Conservation (phyloP, 306 rosid species). For the Castanospermum australe region DNA sequence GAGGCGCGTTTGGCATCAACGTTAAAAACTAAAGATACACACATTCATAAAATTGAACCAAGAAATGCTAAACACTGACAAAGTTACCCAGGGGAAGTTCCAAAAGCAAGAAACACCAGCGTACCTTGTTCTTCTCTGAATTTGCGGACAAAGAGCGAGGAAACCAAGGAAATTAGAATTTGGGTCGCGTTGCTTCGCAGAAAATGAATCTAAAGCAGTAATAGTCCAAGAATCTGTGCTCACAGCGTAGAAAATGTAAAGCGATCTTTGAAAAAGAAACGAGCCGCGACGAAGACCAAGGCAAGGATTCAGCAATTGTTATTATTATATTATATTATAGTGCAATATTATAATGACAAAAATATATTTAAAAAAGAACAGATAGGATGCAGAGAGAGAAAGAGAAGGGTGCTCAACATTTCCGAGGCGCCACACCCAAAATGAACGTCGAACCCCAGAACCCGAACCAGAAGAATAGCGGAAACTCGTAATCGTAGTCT, state of each 20-base stretch:
- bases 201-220: conserved; percentile 2
- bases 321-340: too few species aligned
- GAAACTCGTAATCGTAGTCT: too few species aligned
- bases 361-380: background rate
- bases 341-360: too few species aligned
- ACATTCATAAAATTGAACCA: conserved; percentile 18
- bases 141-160: background rate
- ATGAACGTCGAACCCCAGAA: background rate
- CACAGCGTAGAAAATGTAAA: background rate
- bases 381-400: background rate
- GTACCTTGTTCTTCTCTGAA: background rate
- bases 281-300: background rate
- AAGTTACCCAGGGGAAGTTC: background rate
- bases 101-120: background rate
- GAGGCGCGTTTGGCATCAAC: background rate
- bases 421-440: conserved; percentile 13
- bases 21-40: background rate
- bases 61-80: conserved; percentile 2
- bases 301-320: too few species aligned
- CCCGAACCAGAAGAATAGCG: too few species aligned
- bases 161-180: background rate
- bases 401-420: background rate
- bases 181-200: conserved; percentile 34
- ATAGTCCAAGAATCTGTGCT: background rate
- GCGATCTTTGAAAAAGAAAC: background rate